Percentiles rank a stretch among this genome's conserved stretches.
phyloP scores from a whole-genome alignment of 768 basidiomycete genomes.

The Lactifluus hygrophoroides region DNA sequence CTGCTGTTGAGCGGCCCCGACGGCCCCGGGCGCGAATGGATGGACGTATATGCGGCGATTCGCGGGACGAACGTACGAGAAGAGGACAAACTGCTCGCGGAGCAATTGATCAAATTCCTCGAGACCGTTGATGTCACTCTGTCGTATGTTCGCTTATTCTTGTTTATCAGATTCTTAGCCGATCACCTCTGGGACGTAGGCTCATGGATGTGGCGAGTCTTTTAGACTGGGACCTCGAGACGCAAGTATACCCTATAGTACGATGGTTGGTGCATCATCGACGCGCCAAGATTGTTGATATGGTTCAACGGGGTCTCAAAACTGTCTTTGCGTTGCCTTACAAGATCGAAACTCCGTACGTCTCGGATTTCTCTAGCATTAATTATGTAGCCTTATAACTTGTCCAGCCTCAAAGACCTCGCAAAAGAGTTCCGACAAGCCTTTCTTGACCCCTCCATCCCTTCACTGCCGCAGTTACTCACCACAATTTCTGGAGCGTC shows the following conservation, averaged over 20 bases:
- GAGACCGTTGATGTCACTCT: conserved; percentile 64
- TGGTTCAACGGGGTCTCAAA: conserved; percentile 68
- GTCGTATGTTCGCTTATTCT: conserved; percentile 44
- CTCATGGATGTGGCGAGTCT: conserved; percentile 72
- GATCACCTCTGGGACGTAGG: conserved; percentile 23
- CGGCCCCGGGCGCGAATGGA: conserved; percentile 36
- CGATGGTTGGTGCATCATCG: conserved; percentile 88
- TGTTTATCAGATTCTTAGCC: background rate
- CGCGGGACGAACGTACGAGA: conserved; percentile 49
- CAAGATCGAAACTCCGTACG: conserved; percentile 53
- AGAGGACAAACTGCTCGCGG: conserved; percentile 59
- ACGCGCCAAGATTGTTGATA: conserved; percentile 83
- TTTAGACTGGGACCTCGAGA: conserved; percentile 75
- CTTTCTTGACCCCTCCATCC: conserved; percentile 54
- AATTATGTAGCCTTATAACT: conserved; percentile 12
- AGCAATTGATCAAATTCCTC: conserved; percentile 67
- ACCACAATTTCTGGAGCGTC: conserved; percentile 63
- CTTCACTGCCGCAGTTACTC: conserved; percentile 64
- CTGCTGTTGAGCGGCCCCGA: conserved; percentile 59
- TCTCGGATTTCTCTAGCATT: conserved; percentile 18
- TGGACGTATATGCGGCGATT: conserved; percentile 50
- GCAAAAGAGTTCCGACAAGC: conserved; percentile 49
- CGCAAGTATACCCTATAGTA: conserved; percentile 83
- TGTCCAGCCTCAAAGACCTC: conserved; percentile 44
- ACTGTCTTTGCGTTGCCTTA: conserved; percentile 74